These are phyloP conservation scores for Lecanicillium sp. DNA, from an alignment of 2,329 filamentous ascomycete species.

Conservation along the genomic window DNA sequence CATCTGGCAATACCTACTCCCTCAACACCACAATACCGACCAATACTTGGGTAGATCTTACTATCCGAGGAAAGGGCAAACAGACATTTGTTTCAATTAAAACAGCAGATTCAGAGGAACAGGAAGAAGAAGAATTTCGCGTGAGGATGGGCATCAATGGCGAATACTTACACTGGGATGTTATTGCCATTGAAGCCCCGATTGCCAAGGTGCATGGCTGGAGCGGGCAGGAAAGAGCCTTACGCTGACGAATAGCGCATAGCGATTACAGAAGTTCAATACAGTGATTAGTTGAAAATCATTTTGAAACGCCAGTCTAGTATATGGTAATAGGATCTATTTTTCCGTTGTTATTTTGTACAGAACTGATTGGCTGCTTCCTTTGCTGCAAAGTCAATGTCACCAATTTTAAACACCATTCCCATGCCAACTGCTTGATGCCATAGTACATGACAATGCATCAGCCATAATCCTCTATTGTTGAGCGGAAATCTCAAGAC, in stretches of 20 bases:
- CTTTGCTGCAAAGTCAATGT: constrained; percentile 1
- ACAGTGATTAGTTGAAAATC: no score
- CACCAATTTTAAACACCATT: constrained; percentile 19
- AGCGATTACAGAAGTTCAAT: no score
- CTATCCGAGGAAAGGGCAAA: constrained; percentile 20
- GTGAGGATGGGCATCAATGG: constrained; percentile 34
- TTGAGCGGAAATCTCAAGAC: constrained; percentile 24
- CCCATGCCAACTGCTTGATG: constrained; percentile 32
- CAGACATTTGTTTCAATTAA: constrained; percentile 19
- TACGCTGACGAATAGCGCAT: constrained; percentile 14
- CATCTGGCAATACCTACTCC: constrained; percentile 25
- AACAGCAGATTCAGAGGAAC: constrained; percentile 1
- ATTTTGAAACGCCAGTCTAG: no score
- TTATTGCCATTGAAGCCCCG: constrained; percentile 37
- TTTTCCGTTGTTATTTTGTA: not conserved
- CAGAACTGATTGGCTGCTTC: constrained; percentile 2
- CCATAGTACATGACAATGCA: constrained; percentile 29
- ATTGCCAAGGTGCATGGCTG: constrained; percentile 25
- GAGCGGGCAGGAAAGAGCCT: constrained; percentile 20
- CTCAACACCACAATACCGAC: constrained; percentile 24
- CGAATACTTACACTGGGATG: constrained; percentile 28
- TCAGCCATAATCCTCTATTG: constrained; percentile 28
- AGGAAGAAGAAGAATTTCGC: constrained; percentile 29
- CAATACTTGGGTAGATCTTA: constrained; percentile 19
- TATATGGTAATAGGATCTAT: no score